Base-by-base conservation (phyloP, 257 asterid species). In the Solanum etuberosum region DNA sequence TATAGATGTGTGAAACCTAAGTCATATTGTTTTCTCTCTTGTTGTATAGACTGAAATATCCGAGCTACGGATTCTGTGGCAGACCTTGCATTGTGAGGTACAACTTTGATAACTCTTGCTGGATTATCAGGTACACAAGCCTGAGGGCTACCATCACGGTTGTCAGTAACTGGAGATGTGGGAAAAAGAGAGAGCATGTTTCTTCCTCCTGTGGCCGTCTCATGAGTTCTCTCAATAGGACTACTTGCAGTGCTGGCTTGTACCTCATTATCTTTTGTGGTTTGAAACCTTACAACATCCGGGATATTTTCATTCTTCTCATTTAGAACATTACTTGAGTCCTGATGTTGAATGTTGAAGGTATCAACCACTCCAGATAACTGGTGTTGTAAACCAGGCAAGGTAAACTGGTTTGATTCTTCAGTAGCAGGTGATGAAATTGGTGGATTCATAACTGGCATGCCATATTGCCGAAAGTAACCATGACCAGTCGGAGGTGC, bases 21-120 rank as follows among this genome's bases (percentile, higher is more conserved):
- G 89, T 93, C 95, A 78, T 80, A 57, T 90, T 90, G 97, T 88
- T 91, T 91, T 87, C 99, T 93, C 89, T 95, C 99, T 90, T 93
- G 94, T 89, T 94, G 98, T 86, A 97, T 97, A 18, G 98, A 94
- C 88, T 84, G 92, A 81, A 97, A 95, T 48, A 97, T 94, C 32
- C 98, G 94, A 34, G 97, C 99, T 23, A 93, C 98, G 15, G 97
- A 94, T 89, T 92, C 98, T 15, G 96, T 93, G 2, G 98, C 98
- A 42, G 94, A 91, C 42, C 91, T 65, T 23, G 95, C 93, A 81
- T 94, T 94, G 67, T 86, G 98, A 13, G 99, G 98, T 32, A 97
- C 95, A 6, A 94, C 99, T 88, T 87, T 93, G 88, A 96, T 95
- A 78, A 94, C 98, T 84, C 87, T 92, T 20, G 89, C 51, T 9